Evolutionary conservation across 768 basidiomycete species (phyloP).

Genomic region (Kwoniella europaea): DNA sequence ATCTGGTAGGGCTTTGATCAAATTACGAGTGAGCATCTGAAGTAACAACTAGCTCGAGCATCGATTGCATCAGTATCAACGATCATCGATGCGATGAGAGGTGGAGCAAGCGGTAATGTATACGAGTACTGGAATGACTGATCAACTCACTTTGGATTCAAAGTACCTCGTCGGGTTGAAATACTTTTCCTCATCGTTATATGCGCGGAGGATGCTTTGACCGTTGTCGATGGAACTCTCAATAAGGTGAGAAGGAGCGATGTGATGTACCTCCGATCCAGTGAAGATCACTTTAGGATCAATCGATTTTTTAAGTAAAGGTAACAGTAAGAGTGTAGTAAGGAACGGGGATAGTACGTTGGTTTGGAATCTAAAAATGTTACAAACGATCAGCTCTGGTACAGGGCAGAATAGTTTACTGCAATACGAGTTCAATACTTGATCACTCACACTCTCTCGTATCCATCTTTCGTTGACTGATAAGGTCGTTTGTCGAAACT

Average conservation of each 20-base stretch:
- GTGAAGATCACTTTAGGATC: conserved; percentile 27
- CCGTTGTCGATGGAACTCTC: background rate
- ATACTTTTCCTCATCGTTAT: conserved; percentile 23
- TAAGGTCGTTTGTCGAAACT: conserved; percentile 14
- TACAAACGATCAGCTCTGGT: background rate
- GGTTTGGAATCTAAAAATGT: conserved; percentile 14
- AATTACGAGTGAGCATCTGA: conserved; percentile 17
- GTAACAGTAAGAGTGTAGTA: conserved; percentile 15
- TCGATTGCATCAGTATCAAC: background rate
- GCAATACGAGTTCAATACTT: background rate
- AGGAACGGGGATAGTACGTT: conserved; percentile 32
- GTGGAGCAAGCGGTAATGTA: no score
- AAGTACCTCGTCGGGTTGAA: conserved; percentile 22
- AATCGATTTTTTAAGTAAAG: conserved; percentile 13
- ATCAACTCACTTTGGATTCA: conserved; percentile 27
- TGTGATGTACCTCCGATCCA: conserved; percentile 23
- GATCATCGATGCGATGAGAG: no score
- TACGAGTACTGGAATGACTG: background rate
- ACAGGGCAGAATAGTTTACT: background rate
- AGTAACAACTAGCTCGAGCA: conserved; percentile 9
- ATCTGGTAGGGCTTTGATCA: conserved; percentile 18
- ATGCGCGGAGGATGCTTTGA: conserved; percentile 4
- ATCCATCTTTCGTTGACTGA: conserved; percentile 24
- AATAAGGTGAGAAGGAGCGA: conserved; percentile 13
- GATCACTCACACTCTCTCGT: conserved; percentile 25